Base-by-base conservation (phyloP, 2,329 filamentous ascomycete genomes). In the Botryotinia calthae region DNA sequence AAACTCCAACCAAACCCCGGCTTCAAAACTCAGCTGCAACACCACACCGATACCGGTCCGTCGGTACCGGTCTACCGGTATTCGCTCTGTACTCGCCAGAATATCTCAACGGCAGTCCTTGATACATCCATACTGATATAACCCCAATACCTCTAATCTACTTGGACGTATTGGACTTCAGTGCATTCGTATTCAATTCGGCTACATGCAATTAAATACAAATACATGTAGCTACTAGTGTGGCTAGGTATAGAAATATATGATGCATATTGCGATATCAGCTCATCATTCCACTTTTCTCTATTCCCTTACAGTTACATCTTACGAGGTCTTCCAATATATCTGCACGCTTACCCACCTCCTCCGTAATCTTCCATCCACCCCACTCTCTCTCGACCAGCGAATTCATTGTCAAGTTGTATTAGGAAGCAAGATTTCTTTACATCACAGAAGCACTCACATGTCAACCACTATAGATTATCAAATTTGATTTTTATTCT, bases 371-470 rank as follows among this genome's bases (percentile, higher is more conserved):
- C 22, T 14, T 37, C 58, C 31, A 12, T 61, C 22, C 34, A 61
- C 20, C 58, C 58, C 31, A 25, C 37, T 37, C 58, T 37, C 18
- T 31, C 20, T 61, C 34, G 2, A 61, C 37, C 20, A 56, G n/a
- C 51, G 14, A 28, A 4, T 18, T 56, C 7, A 31, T 28, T 28
- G 6, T 28, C 18, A 9, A 18, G n/a, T 28, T 56, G n/a, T 56
- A 31, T 42, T 67, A 54, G 40, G 16, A 54, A 66, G 31, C 34
- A 66, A 54, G 6, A 31, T 22, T 18, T 5, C 10, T 31, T 46
- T 31, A 7, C 28, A 16, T 68, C 65, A 56, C 48, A 67, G 56
- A 44, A 68, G 37, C 18, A 68, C 42, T 68, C n/a, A 54, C 46
- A 54, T 54, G 46, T 46, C 25, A 18, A n/a, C 7, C 31, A 65